phyloP scores from a whole-genome alignment of 176 grass and related monocot genomes.

The Pontederia crassipes region DNA sequence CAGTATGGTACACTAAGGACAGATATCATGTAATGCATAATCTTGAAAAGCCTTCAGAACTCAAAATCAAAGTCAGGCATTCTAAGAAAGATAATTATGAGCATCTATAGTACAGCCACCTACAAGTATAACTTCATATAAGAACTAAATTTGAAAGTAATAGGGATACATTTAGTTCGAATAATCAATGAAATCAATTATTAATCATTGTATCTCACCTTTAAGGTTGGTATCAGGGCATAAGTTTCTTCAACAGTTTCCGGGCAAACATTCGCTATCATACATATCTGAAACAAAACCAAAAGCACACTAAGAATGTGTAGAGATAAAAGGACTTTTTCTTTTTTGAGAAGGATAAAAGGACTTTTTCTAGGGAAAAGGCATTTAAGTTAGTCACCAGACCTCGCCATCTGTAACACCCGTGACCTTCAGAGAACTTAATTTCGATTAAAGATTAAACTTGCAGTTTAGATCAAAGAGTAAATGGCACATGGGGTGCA shows the following conservation, averaged over 20 bases:
- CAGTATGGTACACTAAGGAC: too few species aligned
- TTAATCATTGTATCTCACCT: conserved; percentile 32
- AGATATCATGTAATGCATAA: too few species aligned
- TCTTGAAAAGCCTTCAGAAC: too few species aligned
- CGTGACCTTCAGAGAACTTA: conserved; percentile 60
- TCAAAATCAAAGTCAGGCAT: too few species aligned
- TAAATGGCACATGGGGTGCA: background rate
- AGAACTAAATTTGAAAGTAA: too few species aligned
- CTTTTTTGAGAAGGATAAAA: too few species aligned
- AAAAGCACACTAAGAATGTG: background rate
- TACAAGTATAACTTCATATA: too few species aligned
- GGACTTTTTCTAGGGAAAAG: too few species aligned
- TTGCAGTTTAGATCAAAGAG: background rate
- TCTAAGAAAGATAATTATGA: too few species aligned
- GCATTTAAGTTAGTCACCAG: conserved; percentile 10
- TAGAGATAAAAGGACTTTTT: conserved; percentile 1
- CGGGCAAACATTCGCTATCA: conserved; percentile 79
- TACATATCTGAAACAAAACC: conserved; percentile 48
- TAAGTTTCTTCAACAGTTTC: conserved; percentile 83
- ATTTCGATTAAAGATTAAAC: conserved; percentile 40
- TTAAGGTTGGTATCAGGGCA: conserved; percentile 84
- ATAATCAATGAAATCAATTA: too few species aligned
- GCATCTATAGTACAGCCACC: too few species aligned
- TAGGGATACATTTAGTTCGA: too few species aligned
- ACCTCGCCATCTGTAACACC: conserved; percentile 79